Evolutionary conservation across 768 basidiomycete species (phyloP).

Genomic region (Tulasnella sp.): DNA sequence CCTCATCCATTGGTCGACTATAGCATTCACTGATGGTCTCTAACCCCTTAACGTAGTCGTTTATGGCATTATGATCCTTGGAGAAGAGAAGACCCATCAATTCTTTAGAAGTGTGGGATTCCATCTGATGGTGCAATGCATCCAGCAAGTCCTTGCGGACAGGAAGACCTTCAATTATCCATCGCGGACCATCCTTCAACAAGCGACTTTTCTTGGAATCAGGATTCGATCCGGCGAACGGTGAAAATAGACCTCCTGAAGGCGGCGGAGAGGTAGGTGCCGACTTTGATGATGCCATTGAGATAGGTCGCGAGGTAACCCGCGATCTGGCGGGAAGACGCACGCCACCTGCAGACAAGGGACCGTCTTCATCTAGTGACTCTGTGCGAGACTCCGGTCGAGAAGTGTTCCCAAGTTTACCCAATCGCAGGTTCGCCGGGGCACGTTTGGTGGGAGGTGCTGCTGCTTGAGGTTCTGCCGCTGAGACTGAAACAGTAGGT

Average conservation of each 20-base stretch:
- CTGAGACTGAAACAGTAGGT: neutral
- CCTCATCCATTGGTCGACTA: conserved; percentile 14
- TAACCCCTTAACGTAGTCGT: conserved; percentile 77
- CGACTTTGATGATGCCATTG: conserved; percentile 28
- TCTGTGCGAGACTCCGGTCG: conserved; percentile 38
- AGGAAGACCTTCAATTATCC: conserved; percentile 77
- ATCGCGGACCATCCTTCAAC: conserved; percentile 61
- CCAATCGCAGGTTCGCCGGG: conserved; percentile 53
- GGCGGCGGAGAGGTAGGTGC: conserved; percentile 27
- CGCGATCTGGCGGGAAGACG: conserved; percentile 14
- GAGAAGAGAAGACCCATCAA: conserved; percentile 74
- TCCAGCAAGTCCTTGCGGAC: conserved; percentile 82
- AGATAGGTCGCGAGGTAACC: conserved; percentile 30
- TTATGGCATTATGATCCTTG: conserved; percentile 88
- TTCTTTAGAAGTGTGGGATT: conserved; percentile 63
- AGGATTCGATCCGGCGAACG: conserved; percentile 40
- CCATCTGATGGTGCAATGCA: conserved; percentile 82
- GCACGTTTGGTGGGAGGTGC: conserved; percentile 29
- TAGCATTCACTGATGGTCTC: conserved; percentile 64
- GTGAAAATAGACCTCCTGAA: conserved; percentile 25
- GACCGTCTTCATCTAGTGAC: conserved; percentile 26
- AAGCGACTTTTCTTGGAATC: conserved; percentile 56
- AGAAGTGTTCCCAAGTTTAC: conserved; percentile 29
- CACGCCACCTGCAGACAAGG: conserved; percentile 18
- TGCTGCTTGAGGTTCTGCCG: neutral